phyloP scores from a whole-genome alignment of 768 basidiomycete species.

The Tulasnella sp. region DNA sequence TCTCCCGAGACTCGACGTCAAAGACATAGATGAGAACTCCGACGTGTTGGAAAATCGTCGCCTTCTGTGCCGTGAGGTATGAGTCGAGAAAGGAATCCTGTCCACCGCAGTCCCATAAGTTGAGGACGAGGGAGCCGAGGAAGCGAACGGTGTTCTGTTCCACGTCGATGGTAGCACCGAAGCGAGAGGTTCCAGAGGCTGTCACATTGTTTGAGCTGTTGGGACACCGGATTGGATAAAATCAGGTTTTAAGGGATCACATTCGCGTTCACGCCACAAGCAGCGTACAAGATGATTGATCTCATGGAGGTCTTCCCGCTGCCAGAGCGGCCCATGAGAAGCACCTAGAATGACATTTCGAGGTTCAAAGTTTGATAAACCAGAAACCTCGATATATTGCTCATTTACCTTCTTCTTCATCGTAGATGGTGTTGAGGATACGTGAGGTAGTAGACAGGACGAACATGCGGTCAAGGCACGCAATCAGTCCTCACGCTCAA shows the following conservation, averaged over 20 bases:
- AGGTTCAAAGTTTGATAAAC: background rate
- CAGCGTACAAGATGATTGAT: conserved; percentile 89
- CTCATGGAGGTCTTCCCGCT: conserved; percentile 84
- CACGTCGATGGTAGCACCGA: conserved; percentile 96
- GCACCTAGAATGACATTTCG: conserved; percentile 43
- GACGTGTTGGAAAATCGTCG: conserved; percentile 94
- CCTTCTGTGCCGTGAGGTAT: conserved; percentile 81
- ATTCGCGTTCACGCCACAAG: background rate
- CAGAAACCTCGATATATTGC: background rate
- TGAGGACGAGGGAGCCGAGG: conserved; percentile 89
- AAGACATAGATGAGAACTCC: conserved; percentile 98
- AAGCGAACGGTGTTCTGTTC: conserved; percentile 97
- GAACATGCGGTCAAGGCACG: background rate
- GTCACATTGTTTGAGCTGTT: conserved; percentile 79
- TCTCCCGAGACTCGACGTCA: conserved; percentile 81
- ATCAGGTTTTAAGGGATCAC: background rate
- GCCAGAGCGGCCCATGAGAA: conserved; percentile 90
- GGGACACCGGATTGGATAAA: background rate
- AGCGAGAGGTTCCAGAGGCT: conserved; percentile 77
- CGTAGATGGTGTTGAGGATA: conserved; percentile 1
- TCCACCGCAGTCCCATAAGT: conserved; percentile 97
- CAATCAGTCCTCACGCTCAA: background rate
- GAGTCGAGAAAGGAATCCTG: conserved; percentile 98
- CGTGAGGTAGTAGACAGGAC: conserved; percentile 1
- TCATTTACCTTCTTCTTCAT: conserved; percentile 29